These are phyloP conservation scores for Eucommia ulmoides DNA, from an alignment of 257 asterid genomes.

Conservation along the genomic window DNA sequence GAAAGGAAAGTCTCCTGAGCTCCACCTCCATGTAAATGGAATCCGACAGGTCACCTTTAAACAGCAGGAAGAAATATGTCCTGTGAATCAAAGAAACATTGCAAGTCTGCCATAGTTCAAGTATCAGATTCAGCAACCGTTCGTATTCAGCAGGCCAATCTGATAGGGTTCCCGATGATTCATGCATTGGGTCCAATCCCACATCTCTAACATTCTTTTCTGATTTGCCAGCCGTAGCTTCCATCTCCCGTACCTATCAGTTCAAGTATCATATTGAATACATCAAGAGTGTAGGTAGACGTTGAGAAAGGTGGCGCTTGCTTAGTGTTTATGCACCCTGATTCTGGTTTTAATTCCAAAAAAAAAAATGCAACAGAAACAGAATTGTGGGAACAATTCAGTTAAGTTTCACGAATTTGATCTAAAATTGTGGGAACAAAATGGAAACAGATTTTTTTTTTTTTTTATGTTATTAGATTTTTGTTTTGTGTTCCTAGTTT, in stretches of 20 bases:
- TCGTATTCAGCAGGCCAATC: constrained; percentile 34
- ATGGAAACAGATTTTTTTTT: too few species aligned
- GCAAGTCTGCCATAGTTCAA: constrained; percentile 41
- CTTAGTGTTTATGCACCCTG: too few species aligned
- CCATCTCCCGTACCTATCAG: constrained; percentile 18
- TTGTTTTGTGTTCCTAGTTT: too few species aligned
- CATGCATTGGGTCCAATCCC: constrained; percentile 25
- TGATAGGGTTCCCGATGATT: constrained; percentile 18
- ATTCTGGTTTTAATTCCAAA: too few species aligned
- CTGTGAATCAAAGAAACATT: constrained; percentile 36
- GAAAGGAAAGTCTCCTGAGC: constrained; percentile 33
- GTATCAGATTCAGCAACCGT: constrained; percentile 22
- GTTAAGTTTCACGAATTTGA: too few species aligned
- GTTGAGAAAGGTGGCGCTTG: too few species aligned
- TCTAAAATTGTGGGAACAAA: too few species aligned
- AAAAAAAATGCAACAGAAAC: too few species aligned
- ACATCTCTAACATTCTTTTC: constrained; percentile 18
- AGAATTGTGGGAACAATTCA: too few species aligned
- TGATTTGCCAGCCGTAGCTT: constrained; percentile 8
- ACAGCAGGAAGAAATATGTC: constrained; percentile 43
- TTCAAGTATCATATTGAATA: constrained; percentile 1
- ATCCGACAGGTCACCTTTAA: constrained; percentile 36
- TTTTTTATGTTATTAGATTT: too few species aligned
- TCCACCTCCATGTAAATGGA: constrained; percentile 50
- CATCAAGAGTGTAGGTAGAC: neutral